Evolutionary conservation across 306 rosid genomes (phyloP).

Genomic region (Arachis stenosperma): DNA sequence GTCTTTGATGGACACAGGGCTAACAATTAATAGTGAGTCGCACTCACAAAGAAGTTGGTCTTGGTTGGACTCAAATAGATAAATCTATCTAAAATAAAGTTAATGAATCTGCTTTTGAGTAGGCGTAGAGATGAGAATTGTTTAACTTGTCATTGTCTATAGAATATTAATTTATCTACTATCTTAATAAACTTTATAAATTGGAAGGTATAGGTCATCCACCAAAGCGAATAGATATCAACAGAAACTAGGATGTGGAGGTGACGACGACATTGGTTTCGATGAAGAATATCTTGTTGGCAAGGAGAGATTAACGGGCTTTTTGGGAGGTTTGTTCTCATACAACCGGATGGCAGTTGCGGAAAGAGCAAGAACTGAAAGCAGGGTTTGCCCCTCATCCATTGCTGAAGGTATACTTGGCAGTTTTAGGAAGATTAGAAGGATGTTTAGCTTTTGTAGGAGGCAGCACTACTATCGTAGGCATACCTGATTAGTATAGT

Average conservation of each 20-base stretch:
- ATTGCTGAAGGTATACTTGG: constrained; percentile 48
- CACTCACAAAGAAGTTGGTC: too few relatives aligned
- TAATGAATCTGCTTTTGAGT: too few relatives aligned
- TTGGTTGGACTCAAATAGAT: too few relatives aligned
- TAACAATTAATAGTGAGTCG: too few relatives aligned
- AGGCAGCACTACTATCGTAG: constrained; percentile 42
- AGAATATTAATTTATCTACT: too few relatives aligned
- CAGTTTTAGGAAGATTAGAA: constrained; percentile 60
- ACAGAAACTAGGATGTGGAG: constrained; percentile 41
- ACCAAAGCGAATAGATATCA: constrained; percentile 36
- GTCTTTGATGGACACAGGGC: too few relatives aligned
- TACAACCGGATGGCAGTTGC: constrained; percentile 42
- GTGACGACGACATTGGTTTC: constrained; percentile 36
- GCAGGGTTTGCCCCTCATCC: constrained; percentile 44
- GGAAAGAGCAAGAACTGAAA: constrained; percentile 41
- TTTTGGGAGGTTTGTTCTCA: constrained; percentile 60
- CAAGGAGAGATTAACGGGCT: constrained; percentile 41
- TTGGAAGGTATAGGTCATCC: constrained; percentile 54
- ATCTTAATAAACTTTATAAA: neutral
- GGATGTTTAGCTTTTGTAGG: constrained; percentile 51
- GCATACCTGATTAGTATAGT: constrained; percentile 36
- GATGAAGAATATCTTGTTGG: constrained; percentile 37
- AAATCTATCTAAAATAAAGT: too few relatives aligned
- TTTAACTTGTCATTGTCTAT: too few relatives aligned
- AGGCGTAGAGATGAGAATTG: too few relatives aligned